phyloP scores from a whole-genome alignment of 2,329 filamentous ascomycete species.

The Hypomyces rosellus region DNA sequence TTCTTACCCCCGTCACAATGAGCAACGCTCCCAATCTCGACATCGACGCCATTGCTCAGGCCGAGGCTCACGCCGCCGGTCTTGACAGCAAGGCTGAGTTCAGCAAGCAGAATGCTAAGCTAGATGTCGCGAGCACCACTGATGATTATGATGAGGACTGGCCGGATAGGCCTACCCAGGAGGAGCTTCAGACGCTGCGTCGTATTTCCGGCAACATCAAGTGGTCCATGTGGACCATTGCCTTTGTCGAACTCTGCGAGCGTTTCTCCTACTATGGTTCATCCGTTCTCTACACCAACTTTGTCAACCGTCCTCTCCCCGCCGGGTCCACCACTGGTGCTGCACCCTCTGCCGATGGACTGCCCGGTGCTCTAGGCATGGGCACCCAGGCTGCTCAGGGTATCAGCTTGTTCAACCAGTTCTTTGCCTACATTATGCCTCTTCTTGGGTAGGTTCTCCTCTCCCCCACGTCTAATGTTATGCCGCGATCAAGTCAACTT shows the following conservation, averaged over 20 bases:
- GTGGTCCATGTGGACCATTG: constrained; percentile 61
- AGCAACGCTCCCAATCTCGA: constrained; percentile 30
- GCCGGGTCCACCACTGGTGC: constrained; percentile 48
- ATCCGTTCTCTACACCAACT: constrained; percentile 62
- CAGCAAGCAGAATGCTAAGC: constrained; percentile 14
- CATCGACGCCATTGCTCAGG: constrained; percentile 29
- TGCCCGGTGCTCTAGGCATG: constrained; percentile 50
- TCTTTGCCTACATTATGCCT: constrained; percentile 57
- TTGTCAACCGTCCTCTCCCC: constrained; percentile 52
- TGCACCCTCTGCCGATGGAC: constrained; percentile 25
- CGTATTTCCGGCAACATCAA: constrained; percentile 60
- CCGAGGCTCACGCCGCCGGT: constrained; percentile 22
- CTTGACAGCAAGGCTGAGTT: constrained; percentile 20
- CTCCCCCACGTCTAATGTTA: background rate
- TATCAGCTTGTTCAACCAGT: constrained; percentile 49
- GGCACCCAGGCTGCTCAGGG: constrained; percentile 49
- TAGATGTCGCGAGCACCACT: constrained; percentile 14
- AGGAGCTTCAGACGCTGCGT: constrained; percentile 55
- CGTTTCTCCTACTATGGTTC: constrained; percentile 74
- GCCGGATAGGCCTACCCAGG: constrained; percentile 47
- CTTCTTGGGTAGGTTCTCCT: constrained; percentile 40
- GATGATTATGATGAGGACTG: constrained; percentile 25
- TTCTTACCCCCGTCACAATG: constrained; percentile 20
- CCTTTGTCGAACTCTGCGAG: constrained; percentile 68
- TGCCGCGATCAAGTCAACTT: background rate